Base-by-base conservation (phyloP, 306 rosid species). In the Pueraria montana region DNA sequence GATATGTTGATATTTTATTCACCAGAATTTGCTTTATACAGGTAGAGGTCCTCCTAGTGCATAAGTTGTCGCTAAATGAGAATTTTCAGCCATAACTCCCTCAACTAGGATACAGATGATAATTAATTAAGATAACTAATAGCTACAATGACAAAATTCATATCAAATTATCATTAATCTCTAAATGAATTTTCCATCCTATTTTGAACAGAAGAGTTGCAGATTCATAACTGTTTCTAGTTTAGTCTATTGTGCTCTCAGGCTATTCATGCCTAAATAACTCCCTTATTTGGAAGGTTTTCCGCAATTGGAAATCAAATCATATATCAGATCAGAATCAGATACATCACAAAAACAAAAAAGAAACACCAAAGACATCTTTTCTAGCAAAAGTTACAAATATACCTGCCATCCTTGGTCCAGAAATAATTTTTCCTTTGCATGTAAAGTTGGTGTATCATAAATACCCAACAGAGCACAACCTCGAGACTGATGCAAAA, bases 391-490 rank as follows among this genome's bases (percentile, higher is more conserved):
- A 32, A 32, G 14, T 8, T 64, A 64, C 46, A 64, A 70, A 70
- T 13, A 72, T 88, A 95, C 97, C 98, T 93, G 91, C 98, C 98
- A 92, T 84, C 97, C 97, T 68, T 88, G 94, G 72, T 91, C 93
- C 81, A 95, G 88, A 89, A 95, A 95, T 82, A 90, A 90, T 17
- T 87, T 85, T 79, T 95, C 95, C 90, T 95, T 95, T 45, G 93
- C 97, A 9, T 40, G 84, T 76, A 93, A 85, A 68, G 92, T 91
- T 13, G 96, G 97, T 64, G 97, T 91, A 67, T 89, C 97, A 83
- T 91, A 30, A 81, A 93, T 87, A 61, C 93, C 91, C 83, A 93
- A 67, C 27, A 93, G 92, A 20, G 88, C 89, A 84, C 97, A 93
- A 62, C 97, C 96, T 75, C 97, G 93, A 85, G 92, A 90, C 97